These are phyloP conservation scores for Lactarius trivialis DNA, from an alignment of 768 basidiomycete genomes.

Conservation along the genomic window DNA sequence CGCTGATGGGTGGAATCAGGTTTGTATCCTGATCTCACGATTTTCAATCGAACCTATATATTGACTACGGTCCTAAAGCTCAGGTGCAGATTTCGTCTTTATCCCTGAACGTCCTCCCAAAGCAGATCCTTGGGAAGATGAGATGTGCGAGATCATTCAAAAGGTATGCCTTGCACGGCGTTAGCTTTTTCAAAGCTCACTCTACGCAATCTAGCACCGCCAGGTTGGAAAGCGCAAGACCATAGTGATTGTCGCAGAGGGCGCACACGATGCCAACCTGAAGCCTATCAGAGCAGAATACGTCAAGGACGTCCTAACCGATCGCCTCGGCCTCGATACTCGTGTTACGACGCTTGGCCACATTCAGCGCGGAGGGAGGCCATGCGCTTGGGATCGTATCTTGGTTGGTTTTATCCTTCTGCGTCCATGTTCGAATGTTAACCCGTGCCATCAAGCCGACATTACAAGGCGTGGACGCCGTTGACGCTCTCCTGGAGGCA, in stretches of 20 bases:
- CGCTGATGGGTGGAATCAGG: conserved; percentile 88
- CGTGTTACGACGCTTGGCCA: conserved; percentile 96
- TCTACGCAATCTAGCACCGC: conserved; percentile 60
- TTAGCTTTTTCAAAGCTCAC: neutral
- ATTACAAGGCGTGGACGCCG: conserved; percentile 92
- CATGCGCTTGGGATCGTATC: conserved; percentile 90
- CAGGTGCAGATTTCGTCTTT: conserved; percentile 95
- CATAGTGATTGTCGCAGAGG: conserved; percentile 97
- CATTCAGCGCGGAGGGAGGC: conserved; percentile 90
- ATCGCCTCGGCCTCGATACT: conserved; percentile 87
- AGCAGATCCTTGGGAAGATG: conserved; percentile 77
- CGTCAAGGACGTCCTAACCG: conserved; percentile 82
- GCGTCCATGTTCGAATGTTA: conserved; percentile 1
- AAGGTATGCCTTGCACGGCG: conserved; percentile 43
- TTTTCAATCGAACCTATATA: neutral
- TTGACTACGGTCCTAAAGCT: conserved; percentile 34
- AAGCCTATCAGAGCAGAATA: conserved; percentile 90
- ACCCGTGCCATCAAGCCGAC: conserved; percentile 57
- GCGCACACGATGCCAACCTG: conserved; percentile 80
- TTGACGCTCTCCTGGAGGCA: conserved; percentile 79
- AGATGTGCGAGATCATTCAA: conserved; percentile 82
- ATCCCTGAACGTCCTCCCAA: conserved; percentile 91
- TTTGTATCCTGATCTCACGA: conserved; percentile 31
- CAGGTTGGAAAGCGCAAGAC: conserved; percentile 92
- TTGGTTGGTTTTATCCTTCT: conserved; percentile 42